These are phyloP conservation scores for Raphanus sativus DNA, from an alignment of 345 rosid species.

Conservation along the genomic window DNA sequence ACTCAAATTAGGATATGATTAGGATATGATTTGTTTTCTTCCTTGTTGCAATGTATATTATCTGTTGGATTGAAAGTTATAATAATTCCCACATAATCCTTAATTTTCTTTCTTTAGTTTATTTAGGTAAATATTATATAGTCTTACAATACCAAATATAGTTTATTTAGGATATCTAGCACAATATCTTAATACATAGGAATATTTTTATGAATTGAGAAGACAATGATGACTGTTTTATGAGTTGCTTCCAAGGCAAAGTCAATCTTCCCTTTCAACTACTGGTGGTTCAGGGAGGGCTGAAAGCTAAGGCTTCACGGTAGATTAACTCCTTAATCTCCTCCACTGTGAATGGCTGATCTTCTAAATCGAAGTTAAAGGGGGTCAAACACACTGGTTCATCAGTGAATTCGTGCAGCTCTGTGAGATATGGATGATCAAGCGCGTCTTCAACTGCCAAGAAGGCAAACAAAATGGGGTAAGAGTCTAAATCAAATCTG, in stretches of 20 bases:
- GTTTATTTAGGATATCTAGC: background rate
- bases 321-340: slow-evolving; percentile 84
- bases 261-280: background rate
- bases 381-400: slow-evolving; percentile 77
- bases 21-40: too few relatives aligned
- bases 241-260: slow-evolving; percentile 1
- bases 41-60: slow-evolving; percentile 30
- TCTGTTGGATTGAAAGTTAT: slow-evolving; percentile 30
- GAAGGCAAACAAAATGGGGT: background rate
- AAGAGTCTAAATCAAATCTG: background rate
- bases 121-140: background rate
- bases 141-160: background rate
- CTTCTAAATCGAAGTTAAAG: slow-evolving; percentile 78
- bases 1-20: too few relatives aligned
- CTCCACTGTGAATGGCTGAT: slow-evolving; percentile 63
- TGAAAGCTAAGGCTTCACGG: slow-evolving; percentile 81
- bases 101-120: background rate
- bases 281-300: slow-evolving; percentile 61
- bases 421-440: slow-evolving; percentile 74
- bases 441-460: slow-evolving; percentile 76
- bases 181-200: background rate
- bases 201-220: background rate
- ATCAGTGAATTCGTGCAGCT: slow-evolving; percentile 59
- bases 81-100: slow-evolving; percentile 23
- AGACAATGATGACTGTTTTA: background rate